Evolutionary conservation across 2,329 filamentous ascomycete species (phyloP), one percentile per base, ranked within the genome.

Genomic region (Aspergillus melleus): DNA sequence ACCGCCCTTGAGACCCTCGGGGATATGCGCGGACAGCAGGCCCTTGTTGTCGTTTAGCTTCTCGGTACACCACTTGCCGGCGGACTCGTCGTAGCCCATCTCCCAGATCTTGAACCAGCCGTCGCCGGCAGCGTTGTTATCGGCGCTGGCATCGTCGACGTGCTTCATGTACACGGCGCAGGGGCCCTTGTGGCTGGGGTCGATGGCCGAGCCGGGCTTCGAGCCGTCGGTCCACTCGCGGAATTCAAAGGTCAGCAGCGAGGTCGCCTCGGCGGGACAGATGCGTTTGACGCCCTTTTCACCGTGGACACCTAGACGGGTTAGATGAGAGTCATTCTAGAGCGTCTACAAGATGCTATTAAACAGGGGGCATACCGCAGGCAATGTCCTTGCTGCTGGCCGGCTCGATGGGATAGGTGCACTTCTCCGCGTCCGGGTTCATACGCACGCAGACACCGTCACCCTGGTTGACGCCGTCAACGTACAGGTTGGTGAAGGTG

Each of bases 101-200:
- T 90, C 84, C 80, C 83, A 91, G 70, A 92, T 84, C 81, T 92
- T 92, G 82, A 92, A 90, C 90, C 90, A 93, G 44, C 89, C 89
- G 54, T 80, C 77, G 4, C 89, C 89, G 24, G 81, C 77, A 53
- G 86, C 86, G 12, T 83, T 73, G 63, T 81, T 77, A 22, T 70
- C 72, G 12, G 76, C 66, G 54, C 75, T 76, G 60, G 87, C 85
- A 59, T 86, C 81, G 64, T 79, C 75, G 1, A 91, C 84, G 68
- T 86, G 85, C 79, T 92, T 92, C 77, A 91, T 79, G 74, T 92
- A 92, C 24, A 92, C 84, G 29, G 88, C 84, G 69, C 89, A 90
- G 52, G 90, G 88, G 0, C 90, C 90, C 71, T 85, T 83, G 74
- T 89, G 88, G 36, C 81, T 83, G 12, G 70, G 68, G 70, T 88